Evolutionary conservation across 441 rosid genomes (phyloP).

Genomic region (Gossypium davidsonii): DNA sequence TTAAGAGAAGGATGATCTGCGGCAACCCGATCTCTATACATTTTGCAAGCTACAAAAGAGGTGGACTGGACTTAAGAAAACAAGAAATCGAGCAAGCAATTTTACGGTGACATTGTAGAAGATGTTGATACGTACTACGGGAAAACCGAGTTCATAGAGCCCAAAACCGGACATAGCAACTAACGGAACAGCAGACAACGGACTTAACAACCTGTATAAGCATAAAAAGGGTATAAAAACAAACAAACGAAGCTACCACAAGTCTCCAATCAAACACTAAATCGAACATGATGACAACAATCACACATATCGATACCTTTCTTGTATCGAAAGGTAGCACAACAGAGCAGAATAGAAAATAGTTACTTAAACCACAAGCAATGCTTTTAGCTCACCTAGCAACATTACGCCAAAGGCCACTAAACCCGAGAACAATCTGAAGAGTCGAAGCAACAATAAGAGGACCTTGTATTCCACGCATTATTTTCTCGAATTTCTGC

Average conservation of each 20-base stretch:
- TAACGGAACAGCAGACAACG: slow-evolving; percentile 58
- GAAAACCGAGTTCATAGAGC: slow-evolving; percentile 61
- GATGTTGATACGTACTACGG: slow-evolving; percentile 46
- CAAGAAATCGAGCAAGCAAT: no score
- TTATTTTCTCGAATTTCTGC: slow-evolving; percentile 56
- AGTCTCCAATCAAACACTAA: neutral
- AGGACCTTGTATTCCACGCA: slow-evolving; percentile 66
- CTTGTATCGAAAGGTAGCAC: no score
- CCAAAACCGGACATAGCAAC: slow-evolving; percentile 60
- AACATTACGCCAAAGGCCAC: slow-evolving; percentile 78
- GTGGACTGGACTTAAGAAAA: neutral
- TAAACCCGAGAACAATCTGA: slow-evolving; percentile 61
- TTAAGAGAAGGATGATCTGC: slow-evolving; percentile 45
- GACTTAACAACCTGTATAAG: slow-evolving; percentile 49
- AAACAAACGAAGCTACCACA: neutral
- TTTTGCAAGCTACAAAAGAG: slow-evolving; percentile 45
- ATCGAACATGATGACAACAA: neutral
- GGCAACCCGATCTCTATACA: slow-evolving; percentile 73
- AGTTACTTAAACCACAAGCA: no score
- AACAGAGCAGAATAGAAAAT: no score
- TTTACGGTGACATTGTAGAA: no score
- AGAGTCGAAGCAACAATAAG: slow-evolving; percentile 66
- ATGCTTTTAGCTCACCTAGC: slow-evolving; percentile 30
- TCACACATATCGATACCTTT: neutral
- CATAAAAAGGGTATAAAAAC: neutral